phyloP scores from a whole-genome alignment of 352 stramenopile genomes.

The Phytopythium kandeliae region DNA sequence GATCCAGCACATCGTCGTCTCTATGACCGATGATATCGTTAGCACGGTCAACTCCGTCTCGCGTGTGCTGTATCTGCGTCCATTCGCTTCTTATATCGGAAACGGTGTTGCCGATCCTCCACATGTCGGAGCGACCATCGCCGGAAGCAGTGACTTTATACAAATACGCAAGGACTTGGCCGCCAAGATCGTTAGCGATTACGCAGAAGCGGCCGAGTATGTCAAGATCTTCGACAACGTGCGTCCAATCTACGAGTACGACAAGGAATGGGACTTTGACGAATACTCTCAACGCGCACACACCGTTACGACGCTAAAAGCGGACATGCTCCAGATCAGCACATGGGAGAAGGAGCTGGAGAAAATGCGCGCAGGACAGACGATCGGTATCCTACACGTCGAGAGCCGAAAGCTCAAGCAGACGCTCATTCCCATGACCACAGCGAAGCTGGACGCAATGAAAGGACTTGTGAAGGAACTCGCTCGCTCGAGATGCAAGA shows the following conservation, averaged over 20 bases:
- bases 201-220: slow-evolving; percentile 84
- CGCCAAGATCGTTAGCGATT: slow-evolving; percentile 85
- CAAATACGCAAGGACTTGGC: slow-evolving; percentile 74
- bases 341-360: slow-evolving; percentile 93
- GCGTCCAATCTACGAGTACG: slow-evolving; percentile 89
- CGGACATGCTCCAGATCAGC: slow-evolving; percentile 88
- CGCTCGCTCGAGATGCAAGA: slow-evolving; percentile 83
- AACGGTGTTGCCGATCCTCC: slow-evolving; percentile 65
- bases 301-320: slow-evolving; percentile 82
- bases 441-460: slow-evolving; percentile 89
- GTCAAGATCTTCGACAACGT: slow-evolving; percentile 91
- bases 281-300: slow-evolving; percentile 76
- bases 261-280: slow-evolving; percentile 89
- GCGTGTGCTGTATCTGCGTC: slow-evolving; percentile 83
- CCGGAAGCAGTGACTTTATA: slow-evolving; percentile 59
- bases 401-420: slow-evolving; percentile 93
- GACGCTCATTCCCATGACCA: slow-evolving; percentile 89
- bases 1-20: slow-evolving; percentile 85
- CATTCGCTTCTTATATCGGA: slow-evolving; percentile 78
- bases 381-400: slow-evolving; percentile 90
- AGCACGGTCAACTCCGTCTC: slow-evolving; percentile 85
- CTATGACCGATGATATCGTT: slow-evolving; percentile 88
- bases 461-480: slow-evolving; percentile 91
- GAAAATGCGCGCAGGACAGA: slow-evolving; percentile 90
- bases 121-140: slow-evolving; percentile 76